Base-by-base conservation (phyloP, 192 early-diverging fungal species). In the Coemansia brasiliensis region DNA sequence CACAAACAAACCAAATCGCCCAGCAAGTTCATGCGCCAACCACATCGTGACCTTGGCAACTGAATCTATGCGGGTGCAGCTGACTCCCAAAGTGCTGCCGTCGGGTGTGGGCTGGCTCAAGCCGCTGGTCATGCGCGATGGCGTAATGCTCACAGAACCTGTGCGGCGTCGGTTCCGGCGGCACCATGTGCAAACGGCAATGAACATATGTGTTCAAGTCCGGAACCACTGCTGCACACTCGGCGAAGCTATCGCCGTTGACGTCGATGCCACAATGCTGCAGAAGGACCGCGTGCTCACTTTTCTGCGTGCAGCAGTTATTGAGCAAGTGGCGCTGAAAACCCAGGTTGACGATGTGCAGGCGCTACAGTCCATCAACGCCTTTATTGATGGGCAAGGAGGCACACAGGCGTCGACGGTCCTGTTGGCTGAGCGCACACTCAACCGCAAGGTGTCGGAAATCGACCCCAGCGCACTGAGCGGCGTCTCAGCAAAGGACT, bases 211-310 rank as follows among this genome's bases (percentile, higher is more conserved):
- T 55, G 69, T 79, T 37, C 75, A 66, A 40, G 75, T 79, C 46
- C 63, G 61, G 39, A 79, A 79, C 65, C 75, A 79, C 59, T 79
- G 75, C 51, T 79, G 75, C 50, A 79, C 75, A 11, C 52, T 79
- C 39, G 75, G 75, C 25, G 75, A 79, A 51, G 52, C 75, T 3
- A 79, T 79, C 16, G 10, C 65, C 4, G 65, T 79, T 2, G 75
- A 79, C 25, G 65, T 79, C 9, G 75, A 79, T 40, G 62, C 75
- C 6, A 72, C 75, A 2, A 72, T 79, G 75, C 58, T 79, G 58
- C 75, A 79, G 49, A 67, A 58, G 37, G 69, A 79, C 61, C 45
- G 75, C n/a, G 75, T 79, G 44, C 65, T 79, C 61, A 72, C 75
- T 5, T 72, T 72, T 52, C 60, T 78, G 5, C 74, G 74, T 22